These are phyloP conservation scores for Phialophora chinensis DNA, from an alignment of 2,329 filamentous ascomycete genomes.

Conservation along the genomic window DNA sequence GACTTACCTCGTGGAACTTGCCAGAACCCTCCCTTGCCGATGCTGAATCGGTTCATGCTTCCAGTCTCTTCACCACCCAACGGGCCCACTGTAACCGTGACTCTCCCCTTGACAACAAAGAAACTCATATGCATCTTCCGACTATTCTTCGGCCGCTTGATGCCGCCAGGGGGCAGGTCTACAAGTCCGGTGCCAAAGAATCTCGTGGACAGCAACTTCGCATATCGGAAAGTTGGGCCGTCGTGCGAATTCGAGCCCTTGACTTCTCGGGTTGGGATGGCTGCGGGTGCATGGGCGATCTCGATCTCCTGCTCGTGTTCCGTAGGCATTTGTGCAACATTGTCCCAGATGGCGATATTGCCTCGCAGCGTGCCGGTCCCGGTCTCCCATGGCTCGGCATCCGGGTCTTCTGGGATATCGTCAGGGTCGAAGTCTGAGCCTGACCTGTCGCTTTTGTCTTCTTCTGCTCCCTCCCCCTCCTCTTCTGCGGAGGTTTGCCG, in stretches of 20 bases:
- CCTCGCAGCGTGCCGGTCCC: slow-evolving; percentile 52
- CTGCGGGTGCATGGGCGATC: slow-evolving; percentile 64
- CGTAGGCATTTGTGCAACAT: slow-evolving; percentile 45
- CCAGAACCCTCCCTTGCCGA: slow-evolving; percentile 86
- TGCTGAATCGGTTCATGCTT: slow-evolving; percentile 69
- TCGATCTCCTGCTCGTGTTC: slow-evolving; percentile 55
- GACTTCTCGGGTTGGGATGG: slow-evolving; percentile 64
- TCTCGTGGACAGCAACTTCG: slow-evolving; percentile 80
- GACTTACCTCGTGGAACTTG: slow-evolving; percentile 90
- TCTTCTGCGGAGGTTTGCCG: slow-evolving; percentile 15
- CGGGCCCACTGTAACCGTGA: slow-evolving; percentile 75
- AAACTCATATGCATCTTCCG: slow-evolving; percentile 97
- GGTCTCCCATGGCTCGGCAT: slow-evolving; percentile 54
- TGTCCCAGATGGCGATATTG: slow-evolving; percentile 53
- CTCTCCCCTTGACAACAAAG: slow-evolving; percentile 83
- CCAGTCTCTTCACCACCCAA: slow-evolving; percentile 52
- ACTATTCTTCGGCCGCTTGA: slow-evolving; percentile 90
- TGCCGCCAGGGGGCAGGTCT: slow-evolving; percentile 79
- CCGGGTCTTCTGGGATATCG: slow-evolving; percentile 41
- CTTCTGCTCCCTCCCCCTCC: not conserved
- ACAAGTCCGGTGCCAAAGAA: slow-evolving; percentile 92
- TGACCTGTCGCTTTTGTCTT: slow-evolving; percentile 9
- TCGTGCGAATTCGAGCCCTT: slow-evolving; percentile 56
- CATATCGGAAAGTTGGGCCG: slow-evolving; percentile 75
- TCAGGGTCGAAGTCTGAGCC: slow-evolving; percentile 50